Evolutionary conservation across 805 yeast species (phyloP), one percentile per base, ranked within the genome.

Genomic region (Cyberlindnera maritima): DNA sequence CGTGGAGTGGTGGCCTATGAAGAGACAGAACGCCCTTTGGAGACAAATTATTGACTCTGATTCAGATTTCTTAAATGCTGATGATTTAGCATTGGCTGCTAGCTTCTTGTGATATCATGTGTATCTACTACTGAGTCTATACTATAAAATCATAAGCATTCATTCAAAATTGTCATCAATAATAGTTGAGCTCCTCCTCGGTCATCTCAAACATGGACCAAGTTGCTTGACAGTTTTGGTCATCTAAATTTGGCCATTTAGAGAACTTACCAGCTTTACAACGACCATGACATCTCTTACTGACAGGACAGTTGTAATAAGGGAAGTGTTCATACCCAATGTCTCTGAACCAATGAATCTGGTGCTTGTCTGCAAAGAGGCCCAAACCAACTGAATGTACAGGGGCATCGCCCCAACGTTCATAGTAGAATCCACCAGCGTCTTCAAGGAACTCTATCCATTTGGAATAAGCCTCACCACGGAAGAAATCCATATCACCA

Each of bases 391-490:
- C 59, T 3, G 90, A 80, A 62, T 88, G 94, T 1, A 88, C 94
- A 0, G 96, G 96, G 0, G 96, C 96, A 68, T 88, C 96, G 3
- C 96, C 96, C 96, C 96, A 88, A 47, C 96, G 68, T 63, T 90
- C 96, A 58, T 89, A 89, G 63, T 87, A 89, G 59, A 88, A 88
- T 4, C 92, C 92, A 17, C 95, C 94, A 1, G 81, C 65, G 3
- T 71, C 50, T 47, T 88, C 96, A 34, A 89, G 66, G 57, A 71
- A 67, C 28, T 83, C 68, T 58, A 83, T 79, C 80, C 85, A 88
- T 12, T 67, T 65, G 33, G 72, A 68, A 60, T 88, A 89, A 1
- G 89, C 79, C 44, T 85, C 82, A 20, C 76, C 67, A 43, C 96
- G 68, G 66, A 72, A 85, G 56, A 89, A 89, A 54, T 89, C 92